Evolutionary conservation across 495 filamentous ascomycete genomes (phyloP).

Genomic region (Lichina pygmaea): DNA sequence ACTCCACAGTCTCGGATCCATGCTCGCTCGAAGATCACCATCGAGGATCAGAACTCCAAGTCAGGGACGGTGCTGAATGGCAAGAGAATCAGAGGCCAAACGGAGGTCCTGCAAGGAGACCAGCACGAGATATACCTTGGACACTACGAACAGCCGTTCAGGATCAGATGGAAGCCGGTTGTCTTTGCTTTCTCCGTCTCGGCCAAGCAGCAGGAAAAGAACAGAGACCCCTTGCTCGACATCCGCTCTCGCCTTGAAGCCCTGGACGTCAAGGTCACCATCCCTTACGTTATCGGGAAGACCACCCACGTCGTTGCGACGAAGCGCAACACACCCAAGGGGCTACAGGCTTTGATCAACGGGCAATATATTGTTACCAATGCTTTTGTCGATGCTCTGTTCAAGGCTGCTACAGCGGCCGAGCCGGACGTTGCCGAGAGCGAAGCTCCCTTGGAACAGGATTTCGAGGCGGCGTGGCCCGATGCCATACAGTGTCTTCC

Average conservation of each 20-base stretch:
- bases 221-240: conserved; percentile 32
- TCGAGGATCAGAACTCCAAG: conserved; percentile 50
- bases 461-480: conserved; percentile 68
- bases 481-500: conserved; percentile 44
- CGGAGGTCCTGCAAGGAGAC: conserved; percentile 20
- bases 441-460: conserved; percentile 43
- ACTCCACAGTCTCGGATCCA: conserved; percentile 23
- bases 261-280: conserved; percentile 64
- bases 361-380: conserved; percentile 57
- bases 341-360: conserved; percentile 68
- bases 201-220: conserved; percentile 36
- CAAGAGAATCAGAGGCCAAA: conserved; percentile 29
- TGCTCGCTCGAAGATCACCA: conserved; percentile 31
- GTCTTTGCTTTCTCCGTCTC: conserved; percentile 61
- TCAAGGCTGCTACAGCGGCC: conserved; percentile 33
- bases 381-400: conserved; percentile 42
- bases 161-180: conserved; percentile 57
- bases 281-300: conserved; percentile 33
- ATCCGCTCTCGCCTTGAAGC: conserved; percentile 40
- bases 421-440: conserved; percentile 23
- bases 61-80: conserved; percentile 58
- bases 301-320: conserved; percentile 77
- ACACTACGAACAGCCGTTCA: conserved; percentile 26
- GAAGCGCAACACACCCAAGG: conserved; percentile 73
- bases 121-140: conserved; percentile 43